Percentiles rank a stretch among this genome's conserved stretches.
phyloP scores from a whole-genome alignment of 805 yeast genomes.

The Saturnispora bothae region DNA sequence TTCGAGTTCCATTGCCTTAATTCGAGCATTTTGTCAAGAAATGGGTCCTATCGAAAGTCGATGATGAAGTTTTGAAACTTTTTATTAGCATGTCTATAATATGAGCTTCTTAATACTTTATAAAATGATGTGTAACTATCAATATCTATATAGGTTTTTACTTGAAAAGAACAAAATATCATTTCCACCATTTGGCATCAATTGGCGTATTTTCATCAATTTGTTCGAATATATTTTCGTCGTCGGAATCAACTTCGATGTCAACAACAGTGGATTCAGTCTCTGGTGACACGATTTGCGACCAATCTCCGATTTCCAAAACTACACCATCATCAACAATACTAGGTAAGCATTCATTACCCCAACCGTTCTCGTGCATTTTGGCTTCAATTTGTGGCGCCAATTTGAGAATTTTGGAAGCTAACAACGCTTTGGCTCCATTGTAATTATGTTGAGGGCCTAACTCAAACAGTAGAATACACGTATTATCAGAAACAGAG shows the following conservation, averaged over 20 bases:
- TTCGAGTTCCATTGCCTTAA: constrained; percentile 1
- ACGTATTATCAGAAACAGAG: constrained; percentile 7
- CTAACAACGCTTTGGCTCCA: constrained; percentile 17
- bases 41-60: not conserved
- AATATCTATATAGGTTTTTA: not conserved
- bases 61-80: too few relatives aligned
- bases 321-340: constrained; percentile 29
- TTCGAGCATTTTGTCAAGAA: not conserved
- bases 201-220: too few relatives aligned
- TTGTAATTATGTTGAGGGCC: constrained; percentile 8
- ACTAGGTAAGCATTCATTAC: constrained; percentile 38
- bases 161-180: too few relatives aligned
- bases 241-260: constrained; percentile 3
- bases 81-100: too few relatives aligned
- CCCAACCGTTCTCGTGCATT: constrained; percentile 33
- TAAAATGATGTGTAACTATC: not conserved
- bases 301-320: constrained; percentile 18
- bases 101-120: too few relatives aligned
- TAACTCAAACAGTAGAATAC: constrained; percentile 11
- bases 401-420: constrained; percentile 32
- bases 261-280: not conserved
- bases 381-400: constrained; percentile 26
- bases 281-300: not conserved
- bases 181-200: too few relatives aligned
- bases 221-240: too few relatives aligned